Percentiles rank a stretch among this genome's conserved stretches.
Conservation (phyloP, 352 stramenopile genomes). For the Pythium rhizo-oryzae region DNA sequence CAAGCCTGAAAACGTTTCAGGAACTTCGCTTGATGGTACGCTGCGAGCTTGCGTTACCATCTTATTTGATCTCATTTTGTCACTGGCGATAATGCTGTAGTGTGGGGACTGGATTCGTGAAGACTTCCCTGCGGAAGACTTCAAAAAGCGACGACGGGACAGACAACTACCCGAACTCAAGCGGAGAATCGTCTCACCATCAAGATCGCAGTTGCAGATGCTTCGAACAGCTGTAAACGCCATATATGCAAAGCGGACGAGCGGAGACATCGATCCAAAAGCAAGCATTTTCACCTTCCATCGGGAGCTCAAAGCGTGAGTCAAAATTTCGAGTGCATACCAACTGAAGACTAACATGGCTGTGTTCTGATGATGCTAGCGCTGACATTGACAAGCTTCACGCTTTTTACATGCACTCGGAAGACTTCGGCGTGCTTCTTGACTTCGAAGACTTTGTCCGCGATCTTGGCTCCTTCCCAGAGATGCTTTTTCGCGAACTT, state of each 20-base stretch:
- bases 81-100: conserved; percentile 24
- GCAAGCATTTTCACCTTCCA: conserved; percentile 65
- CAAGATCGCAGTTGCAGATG: conserved; percentile 54
- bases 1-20: conserved; percentile 65
- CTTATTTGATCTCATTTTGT: background rate
- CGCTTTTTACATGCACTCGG: conserved; percentile 48
- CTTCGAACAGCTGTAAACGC: conserved; percentile 54
- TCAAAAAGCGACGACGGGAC: conserved; percentile 55
- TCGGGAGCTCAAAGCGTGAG: conserved; percentile 75
- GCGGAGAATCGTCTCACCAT: conserved; percentile 33
- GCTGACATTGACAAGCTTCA: conserved; percentile 66
- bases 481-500: conserved; percentile 83
- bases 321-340: background rate
- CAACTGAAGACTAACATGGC: background rate
- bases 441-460: conserved; percentile 49
- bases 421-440: conserved; percentile 56
- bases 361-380: conserved; percentile 24
- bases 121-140: conserved; percentile 44
- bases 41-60: background rate
- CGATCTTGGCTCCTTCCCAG: conserved; percentile 63
- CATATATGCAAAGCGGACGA: conserved; percentile 67
- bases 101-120: conserved; percentile 61
- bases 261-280: conserved; percentile 60
- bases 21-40: conserved; percentile 67
- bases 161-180: conserved; percentile 42